Evolutionary conservation across 2,329 filamentous ascomycete genomes (phyloP).

Genomic region (Mariannaea elegans): DNA sequence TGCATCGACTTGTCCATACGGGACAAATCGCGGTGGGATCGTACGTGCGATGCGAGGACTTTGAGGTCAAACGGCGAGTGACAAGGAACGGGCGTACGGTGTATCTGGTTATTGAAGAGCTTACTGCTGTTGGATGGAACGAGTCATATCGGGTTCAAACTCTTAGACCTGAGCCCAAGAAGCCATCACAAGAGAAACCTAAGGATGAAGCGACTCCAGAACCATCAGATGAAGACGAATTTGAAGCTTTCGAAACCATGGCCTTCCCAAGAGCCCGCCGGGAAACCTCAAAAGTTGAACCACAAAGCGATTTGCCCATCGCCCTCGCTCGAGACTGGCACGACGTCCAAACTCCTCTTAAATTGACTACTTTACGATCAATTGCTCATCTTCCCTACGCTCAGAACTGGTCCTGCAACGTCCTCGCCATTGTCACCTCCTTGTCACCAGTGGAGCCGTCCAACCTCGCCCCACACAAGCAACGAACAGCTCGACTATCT

Average conservation of each 20-base stretch:
- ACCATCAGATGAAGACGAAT: conserved; percentile 43
- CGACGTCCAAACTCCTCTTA: conserved; percentile 55
- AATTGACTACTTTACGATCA: conserved; percentile 59
- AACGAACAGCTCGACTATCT: conserved; percentile 60
- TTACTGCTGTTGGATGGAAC: conserved; percentile 59
- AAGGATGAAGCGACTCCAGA: conserved; percentile 30
- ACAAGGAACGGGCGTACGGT: conserved; percentile 43
- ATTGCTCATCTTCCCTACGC: conserved; percentile 63
- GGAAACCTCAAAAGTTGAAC: neutral
- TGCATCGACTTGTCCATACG: conserved; percentile 58
- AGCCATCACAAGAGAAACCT: neutral
- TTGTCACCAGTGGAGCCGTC: conserved; percentile 59
- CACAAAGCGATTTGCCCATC: conserved; percentile 38
- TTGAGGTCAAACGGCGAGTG: conserved; percentile 46
- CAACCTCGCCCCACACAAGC: conserved; percentile 57
- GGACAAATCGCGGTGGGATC: conserved; percentile 57
- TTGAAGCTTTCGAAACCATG: conserved; percentile 50
- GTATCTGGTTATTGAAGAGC: conserved; percentile 56
- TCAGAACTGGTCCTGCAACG: conserved; percentile 67
- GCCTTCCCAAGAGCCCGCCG: conserved; percentile 30
- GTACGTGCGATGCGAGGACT: conserved; percentile 57
- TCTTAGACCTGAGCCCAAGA: neutral
- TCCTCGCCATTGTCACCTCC: conserved; percentile 59
- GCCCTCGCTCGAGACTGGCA: conserved; percentile 53
- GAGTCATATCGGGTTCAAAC: conserved; percentile 48